These are phyloP conservation scores for Orbilia blumenaviensis DNA, from an alignment of 2,329 filamentous ascomycete species.

Conservation along the genomic window DNA sequence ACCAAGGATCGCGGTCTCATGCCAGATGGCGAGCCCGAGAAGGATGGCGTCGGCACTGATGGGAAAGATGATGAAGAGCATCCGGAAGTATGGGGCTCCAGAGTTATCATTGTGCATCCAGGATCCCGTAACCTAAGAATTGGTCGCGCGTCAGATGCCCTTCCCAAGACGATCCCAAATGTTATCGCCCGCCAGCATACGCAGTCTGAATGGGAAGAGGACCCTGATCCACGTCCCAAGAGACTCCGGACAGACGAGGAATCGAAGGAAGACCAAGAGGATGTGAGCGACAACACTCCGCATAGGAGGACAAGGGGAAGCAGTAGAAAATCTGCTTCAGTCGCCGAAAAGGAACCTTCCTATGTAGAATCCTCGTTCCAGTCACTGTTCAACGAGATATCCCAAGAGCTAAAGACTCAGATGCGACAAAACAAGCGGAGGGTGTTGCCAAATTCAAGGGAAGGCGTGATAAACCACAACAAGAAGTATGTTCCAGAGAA, in stretches of 20 bases:
- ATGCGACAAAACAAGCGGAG: constrained; percentile 95
- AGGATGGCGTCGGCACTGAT: constrained; percentile 63
- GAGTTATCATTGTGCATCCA: constrained; percentile 92
- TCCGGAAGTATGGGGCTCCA: constrained; percentile 67
- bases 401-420: constrained; percentile 82
- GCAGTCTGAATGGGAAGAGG: constrained; percentile 84
- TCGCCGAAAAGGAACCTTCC: constrained; percentile 62
- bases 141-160: constrained; percentile 91
- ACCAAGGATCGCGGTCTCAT: constrained; percentile 63
- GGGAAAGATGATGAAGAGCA: constrained; percentile 65
- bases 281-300: constrained; percentile 59
- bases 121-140: constrained; percentile 96
- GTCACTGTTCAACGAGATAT: constrained; percentile 79
- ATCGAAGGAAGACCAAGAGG: constrained; percentile 66
- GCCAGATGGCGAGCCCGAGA: constrained; percentile 66
- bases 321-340: constrained; percentile 28
- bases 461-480: constrained; percentile 94
- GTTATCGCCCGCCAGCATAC: constrained; percentile 81
- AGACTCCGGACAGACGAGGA: constrained; percentile 69
- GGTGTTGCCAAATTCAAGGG: constrained; percentile 95
- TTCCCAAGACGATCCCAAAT: constrained; percentile 95
- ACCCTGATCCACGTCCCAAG: constrained; percentile 79
- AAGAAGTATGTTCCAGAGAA: constrained; percentile 81
- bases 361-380: constrained; percentile 64
- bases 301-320: constrained; percentile 53